Percentiles rank a stretch among this genome's conserved stretches.
phyloP scores from a whole-genome alignment of 371 early-diverging fungal species.

The Mucor saturninus region DNA sequence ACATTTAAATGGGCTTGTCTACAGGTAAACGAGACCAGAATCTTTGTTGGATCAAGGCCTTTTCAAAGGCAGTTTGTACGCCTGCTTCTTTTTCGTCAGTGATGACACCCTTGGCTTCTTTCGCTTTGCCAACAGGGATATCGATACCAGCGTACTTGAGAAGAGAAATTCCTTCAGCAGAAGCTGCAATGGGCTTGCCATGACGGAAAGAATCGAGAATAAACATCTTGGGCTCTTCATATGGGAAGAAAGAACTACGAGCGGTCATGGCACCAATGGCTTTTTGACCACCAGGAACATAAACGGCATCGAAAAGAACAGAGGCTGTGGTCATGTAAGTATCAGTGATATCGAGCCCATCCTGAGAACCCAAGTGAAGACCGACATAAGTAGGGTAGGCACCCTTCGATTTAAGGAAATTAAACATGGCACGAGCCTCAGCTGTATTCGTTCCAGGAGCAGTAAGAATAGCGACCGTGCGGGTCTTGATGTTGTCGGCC shows the following conservation, averaged over 20 bases:
- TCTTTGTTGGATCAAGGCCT: slow-evolving; percentile 38
- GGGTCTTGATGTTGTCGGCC: slow-evolving; percentile 30
- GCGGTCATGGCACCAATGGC: slow-evolving; percentile 26
- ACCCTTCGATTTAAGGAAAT: slow-evolving; percentile 22
- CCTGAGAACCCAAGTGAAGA: slow-evolving; percentile 23
- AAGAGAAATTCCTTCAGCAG: slow-evolving; percentile 47
- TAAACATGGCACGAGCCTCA: slow-evolving; percentile 27
- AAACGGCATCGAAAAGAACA: slow-evolving; percentile 46
- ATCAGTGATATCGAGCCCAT: slow-evolving; percentile 35
- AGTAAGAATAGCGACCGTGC: slow-evolving; percentile 42
- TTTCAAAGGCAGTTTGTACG: slow-evolving; percentile 10
- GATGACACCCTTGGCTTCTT: slow-evolving; percentile 19
- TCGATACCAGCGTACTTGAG: slow-evolving; percentile 38
- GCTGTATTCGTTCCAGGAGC: slow-evolving; percentile 36
- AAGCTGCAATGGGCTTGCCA: slow-evolving; percentile 47
- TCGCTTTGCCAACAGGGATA: slow-evolving; percentile 22
- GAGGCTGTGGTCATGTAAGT: slow-evolving; percentile 41
- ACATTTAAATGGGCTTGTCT: slow-evolving; percentile 18
- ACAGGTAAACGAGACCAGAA: slow-evolving; percentile 46
- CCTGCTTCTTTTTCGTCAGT: background rate
- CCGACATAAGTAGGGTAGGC: slow-evolving; percentile 43
- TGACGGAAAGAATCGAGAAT: slow-evolving; percentile 45
- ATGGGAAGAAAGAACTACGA: slow-evolving; percentile 30
- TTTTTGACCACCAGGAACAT: slow-evolving; percentile 37
- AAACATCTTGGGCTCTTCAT: slow-evolving; percentile 42